Evolutionary conservation across 73 alveolate species (phyloP).

Genomic region (Paramecium octaurelia): DNA sequence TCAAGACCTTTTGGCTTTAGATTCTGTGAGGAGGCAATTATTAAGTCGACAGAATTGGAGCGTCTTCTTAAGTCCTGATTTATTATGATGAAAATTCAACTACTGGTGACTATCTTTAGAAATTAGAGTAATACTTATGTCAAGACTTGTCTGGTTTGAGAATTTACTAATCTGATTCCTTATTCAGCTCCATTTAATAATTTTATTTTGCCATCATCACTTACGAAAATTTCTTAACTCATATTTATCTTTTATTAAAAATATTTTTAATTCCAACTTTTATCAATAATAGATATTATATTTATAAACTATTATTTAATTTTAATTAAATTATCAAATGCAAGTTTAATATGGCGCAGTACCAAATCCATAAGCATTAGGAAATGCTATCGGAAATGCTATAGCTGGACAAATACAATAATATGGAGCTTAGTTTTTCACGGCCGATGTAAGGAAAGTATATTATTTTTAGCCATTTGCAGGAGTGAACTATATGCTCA

Average conservation of each 20-base stretch:
- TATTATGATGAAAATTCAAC: background rate
- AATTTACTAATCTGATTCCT: background rate
- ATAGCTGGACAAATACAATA: background rate
- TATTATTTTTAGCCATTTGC: conserved; percentile 21
- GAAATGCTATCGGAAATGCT: background rate
- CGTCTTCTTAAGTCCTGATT: background rate
- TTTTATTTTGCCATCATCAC: background rate
- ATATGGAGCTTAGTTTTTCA: background rate
- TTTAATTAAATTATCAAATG: background rate
- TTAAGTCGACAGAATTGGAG: background rate
- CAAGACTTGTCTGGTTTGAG: background rate
- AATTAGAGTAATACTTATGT: background rate
- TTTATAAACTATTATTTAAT: background rate
- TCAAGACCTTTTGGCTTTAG: background rate
- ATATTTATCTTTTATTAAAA: background rate
- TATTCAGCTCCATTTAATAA: background rate
- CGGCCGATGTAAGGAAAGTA: background rate
- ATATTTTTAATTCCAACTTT: background rate
- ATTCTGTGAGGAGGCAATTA: background rate
- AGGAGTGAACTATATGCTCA: background rate
- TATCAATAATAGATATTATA: background rate
- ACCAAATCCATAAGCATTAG: background rate
- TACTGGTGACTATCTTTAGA: background rate
- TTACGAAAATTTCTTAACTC: background rate
- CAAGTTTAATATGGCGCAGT: background rate